Percentiles rank a stretch among this genome's conserved stretches.
phyloP scores from a whole-genome alignment of 192 early-diverging fungal species.

The Rhizophagus prolifer region DNA sequence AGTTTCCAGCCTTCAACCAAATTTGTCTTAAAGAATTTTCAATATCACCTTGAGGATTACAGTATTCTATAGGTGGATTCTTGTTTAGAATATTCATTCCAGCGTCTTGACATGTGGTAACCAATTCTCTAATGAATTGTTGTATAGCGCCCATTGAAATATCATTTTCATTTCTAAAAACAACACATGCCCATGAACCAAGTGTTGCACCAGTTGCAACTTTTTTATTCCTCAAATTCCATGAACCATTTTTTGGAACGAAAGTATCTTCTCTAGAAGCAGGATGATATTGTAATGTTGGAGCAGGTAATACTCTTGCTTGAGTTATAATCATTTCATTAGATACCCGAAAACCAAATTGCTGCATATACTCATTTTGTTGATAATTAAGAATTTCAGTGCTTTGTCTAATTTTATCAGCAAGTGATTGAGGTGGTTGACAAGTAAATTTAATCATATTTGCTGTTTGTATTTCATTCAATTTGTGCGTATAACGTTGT shows the following conservation, averaged over 20 bases:
- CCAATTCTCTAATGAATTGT: conserved; percentile 72
- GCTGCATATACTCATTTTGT: background rate
- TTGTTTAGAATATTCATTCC: conserved; percentile 60
- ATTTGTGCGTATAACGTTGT: background rate
- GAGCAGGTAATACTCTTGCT: no score
- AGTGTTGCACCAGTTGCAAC: background rate
- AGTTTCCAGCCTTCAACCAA: background rate
- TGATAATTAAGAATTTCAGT: background rate
- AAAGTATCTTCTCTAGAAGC: background rate
- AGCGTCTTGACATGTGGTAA: conserved; percentile 66
- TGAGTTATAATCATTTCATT: background rate
- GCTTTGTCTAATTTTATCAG: background rate
- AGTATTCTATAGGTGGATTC: conserved; percentile 61
- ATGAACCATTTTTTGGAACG: background rate
- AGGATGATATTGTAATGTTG: no score
- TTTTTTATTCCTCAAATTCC: background rate
- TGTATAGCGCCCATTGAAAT: background rate
- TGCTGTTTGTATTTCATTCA: background rate
- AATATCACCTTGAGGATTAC: background rate
- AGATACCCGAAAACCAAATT: background rate
- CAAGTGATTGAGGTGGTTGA: no score
- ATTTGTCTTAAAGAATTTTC: background rate
- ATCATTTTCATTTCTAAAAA: background rate
- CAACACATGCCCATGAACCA: background rate
- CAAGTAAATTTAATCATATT: background rate